Base-by-base conservation (phyloP, 306 rosid species). In the Inga laurina region DNA sequence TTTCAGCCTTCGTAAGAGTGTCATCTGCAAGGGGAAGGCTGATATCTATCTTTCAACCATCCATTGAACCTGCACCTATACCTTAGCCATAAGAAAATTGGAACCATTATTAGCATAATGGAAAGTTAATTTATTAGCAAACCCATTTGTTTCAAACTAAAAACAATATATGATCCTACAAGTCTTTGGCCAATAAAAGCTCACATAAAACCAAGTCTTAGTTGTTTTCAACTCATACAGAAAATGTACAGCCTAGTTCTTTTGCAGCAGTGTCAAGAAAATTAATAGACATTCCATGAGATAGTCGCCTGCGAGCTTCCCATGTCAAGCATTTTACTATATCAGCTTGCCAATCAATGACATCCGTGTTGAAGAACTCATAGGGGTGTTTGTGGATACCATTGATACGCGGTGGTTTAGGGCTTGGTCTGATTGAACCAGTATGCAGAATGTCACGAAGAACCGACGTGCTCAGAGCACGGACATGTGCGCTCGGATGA, bases 401-500 rank as follows among this genome's bases (percentile, higher is more conserved):
- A 35, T 87, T 89, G 66, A 79, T 77, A 52, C 73, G 82, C 2
- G 57, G 84, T 3, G 89, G 84, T 76, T 87, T 89, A 44, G 87
- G 79, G 39, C 78, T 82, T 3, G 88, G 80, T 78, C 88, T 82
- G 66, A 88, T 65, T 0, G 92, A 87, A 76, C 92, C 86, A 27
- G 85, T 66, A 70, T 81, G 91, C 87, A 91, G 67, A 72, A 94
- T 90, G 80, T 88, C 98, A 7, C 97, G 98, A 56, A 94, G 95
- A 85, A 92, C 95, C 1, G 98, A 92, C 8, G 80, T 84, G 86
- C 98, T 94, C 70, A 94, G 80, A 32, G 97, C 88, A 0, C 95
- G 97, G 13, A 92, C 93, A 43, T 90, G 94, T 0, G 94, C 97
- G 66, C 98, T 94, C 22, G 94, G 93, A 83, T 92, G 97, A 81